Evolutionary conservation across 2,329 filamentous ascomycete genomes (phyloP).

Genomic region (Botrytis byssoidea): DNA sequence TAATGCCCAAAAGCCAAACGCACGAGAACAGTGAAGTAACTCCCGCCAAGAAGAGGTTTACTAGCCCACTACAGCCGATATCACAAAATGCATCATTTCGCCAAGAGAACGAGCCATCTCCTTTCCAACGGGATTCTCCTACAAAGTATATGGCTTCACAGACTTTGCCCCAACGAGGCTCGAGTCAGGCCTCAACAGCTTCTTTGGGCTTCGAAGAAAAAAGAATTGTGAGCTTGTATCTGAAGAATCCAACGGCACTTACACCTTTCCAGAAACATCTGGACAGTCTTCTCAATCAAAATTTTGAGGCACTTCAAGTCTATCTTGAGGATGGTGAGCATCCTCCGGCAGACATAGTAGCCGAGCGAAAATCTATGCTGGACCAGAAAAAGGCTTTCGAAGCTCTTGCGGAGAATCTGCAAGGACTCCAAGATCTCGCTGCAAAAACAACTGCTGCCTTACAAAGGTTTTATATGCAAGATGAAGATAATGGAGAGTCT

Average conservation of each 20-base stretch:
- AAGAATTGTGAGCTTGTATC: constrained; percentile 30
- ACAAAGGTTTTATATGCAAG: not conserved
- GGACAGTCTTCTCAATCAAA: constrained; percentile 28
- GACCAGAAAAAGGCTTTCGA: constrained; percentile 26
- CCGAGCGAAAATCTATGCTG: constrained; percentile 31
- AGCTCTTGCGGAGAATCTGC: not conserved
- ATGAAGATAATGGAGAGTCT: constrained; percentile 24
- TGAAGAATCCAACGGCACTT: constrained; percentile 30
- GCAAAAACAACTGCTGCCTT: constrained; percentile 12
- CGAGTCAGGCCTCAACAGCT: constrained; percentile 29
- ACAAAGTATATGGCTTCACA: constrained; percentile 4
- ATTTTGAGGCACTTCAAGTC: constrained; percentile 26
- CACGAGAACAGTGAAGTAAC: constrained; percentile 18
- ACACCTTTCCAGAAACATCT: constrained; percentile 28
- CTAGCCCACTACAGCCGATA: constrained; percentile 35
- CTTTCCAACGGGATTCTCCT: constrained; percentile 29
- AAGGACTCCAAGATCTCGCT: constrained; percentile 13
- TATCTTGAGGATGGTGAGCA: constrained; percentile 31
- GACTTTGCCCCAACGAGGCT: constrained; percentile 21
- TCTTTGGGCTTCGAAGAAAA: constrained; percentile 33
- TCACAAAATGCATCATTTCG: constrained; percentile 30
- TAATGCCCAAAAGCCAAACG: not conserved
- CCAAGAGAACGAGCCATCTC: constrained; percentile 31
- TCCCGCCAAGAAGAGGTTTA: constrained; percentile 23
- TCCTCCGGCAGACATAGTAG: constrained; percentile 30